Evolutionary conservation across 2,329 filamentous ascomycete species (phyloP), one percentile per base, ranked within the genome.

Genomic region (Colletotrichum higginsianum): DNA sequence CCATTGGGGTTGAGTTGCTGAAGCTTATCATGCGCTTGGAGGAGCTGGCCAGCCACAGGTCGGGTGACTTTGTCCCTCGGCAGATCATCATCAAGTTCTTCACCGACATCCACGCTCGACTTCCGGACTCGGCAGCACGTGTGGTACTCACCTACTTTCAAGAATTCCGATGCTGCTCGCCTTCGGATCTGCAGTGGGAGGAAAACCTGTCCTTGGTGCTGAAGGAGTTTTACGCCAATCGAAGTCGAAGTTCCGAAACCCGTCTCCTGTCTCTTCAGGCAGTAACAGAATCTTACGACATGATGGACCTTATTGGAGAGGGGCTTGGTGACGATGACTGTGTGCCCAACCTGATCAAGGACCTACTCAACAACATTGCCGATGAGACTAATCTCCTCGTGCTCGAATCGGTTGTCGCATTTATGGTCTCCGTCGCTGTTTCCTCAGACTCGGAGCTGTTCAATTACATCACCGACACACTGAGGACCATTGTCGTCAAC

Each of bases 151-250:
- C 90, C 55, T 90, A 93, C 77, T 93, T 92, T 74, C 87, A 88
- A 66, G 89, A 93, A 64, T 92, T 92, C 74, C 86, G 91, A 56
- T 91, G 90, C 76, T 93, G 93, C 75, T 92, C 91, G 55, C 93
- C 93, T 2, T 93, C 92, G 0, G 91, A 94, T 75, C 80, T 86
- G 57, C 84, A 89, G 46, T 95, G 92, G 93, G 86, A 92, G 73
- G 82, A 86, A 2, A 92, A 93, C 63, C 84, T 92, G 65, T 82
- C 83, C 18, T 81, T 89, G 35, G 86, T 94, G 1, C 79, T 94
- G 18, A 84, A 88, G 23, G 86, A 87, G 1, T 92, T 94, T 76
- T 90, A 93, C 75, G 86, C 87, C 52, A 89, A 93, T 76, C 85
- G 85, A 42, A 83, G 80, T 13, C 88, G 92, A 53, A 90, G 90